These are phyloP conservation scores for Darksidea phi DNA, from an alignment of 495 filamentous ascomycete species.

Conservation along the genomic window DNA sequence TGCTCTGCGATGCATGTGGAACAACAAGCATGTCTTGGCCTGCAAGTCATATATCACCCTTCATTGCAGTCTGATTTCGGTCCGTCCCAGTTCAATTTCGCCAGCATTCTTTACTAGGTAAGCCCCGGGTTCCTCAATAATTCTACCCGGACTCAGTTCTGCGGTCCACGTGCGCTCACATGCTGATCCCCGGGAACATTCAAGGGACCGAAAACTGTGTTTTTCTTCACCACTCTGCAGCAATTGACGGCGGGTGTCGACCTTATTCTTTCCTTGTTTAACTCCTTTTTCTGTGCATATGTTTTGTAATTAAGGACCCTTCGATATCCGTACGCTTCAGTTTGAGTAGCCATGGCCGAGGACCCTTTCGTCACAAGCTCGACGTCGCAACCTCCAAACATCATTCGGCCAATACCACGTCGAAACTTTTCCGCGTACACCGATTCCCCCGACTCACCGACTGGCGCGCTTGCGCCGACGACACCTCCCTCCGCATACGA, in stretches of 20 bases:
- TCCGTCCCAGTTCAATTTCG: not conserved
- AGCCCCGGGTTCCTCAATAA: not conserved
- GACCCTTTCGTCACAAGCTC: conserved; percentile 16
- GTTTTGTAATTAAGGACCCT: not conserved
- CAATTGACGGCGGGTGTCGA: conserved; percentile 8
- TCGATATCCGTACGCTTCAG: not conserved
- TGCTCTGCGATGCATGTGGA: conserved; percentile 12
- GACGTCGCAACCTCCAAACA: conserved; percentile 40
- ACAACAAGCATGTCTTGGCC: conserved; percentile 16
- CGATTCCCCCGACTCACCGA: conserved; percentile 42
- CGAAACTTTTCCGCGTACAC: conserved; percentile 64
- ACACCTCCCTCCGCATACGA: conserved; percentile 8
- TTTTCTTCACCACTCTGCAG: conserved; percentile 6
- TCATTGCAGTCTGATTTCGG: not conserved
- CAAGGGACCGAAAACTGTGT: not conserved
- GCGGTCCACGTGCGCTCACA: conserved; percentile 27
- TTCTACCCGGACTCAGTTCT: not conserved
- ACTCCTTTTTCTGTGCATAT: not conserved
- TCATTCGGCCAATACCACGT: conserved; percentile 71
- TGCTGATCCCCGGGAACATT: not conserved
- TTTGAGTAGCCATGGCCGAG: conserved; percentile 17
- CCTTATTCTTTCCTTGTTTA: not conserved
- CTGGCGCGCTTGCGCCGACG: conserved; percentile 11
- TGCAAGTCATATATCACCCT: conserved; percentile 12
- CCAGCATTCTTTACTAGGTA: conserved; percentile 6